phyloP scores from a whole-genome alignment of 768 basidiomycete species.

The Lactarius psammicola region DNA sequence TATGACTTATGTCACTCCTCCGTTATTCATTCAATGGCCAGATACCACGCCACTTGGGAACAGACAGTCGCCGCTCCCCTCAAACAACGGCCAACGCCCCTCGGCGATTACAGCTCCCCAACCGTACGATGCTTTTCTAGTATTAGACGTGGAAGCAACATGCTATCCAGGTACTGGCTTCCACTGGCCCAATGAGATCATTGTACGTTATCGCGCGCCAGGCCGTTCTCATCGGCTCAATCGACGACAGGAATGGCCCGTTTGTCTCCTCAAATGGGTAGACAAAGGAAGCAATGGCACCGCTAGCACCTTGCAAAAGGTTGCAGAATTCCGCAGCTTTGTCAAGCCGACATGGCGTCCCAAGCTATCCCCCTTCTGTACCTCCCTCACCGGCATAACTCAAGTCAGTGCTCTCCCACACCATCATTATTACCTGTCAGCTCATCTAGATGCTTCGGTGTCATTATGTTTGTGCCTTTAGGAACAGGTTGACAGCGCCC shows the following conservation, averaged over 20 bases:
- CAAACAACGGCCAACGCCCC: not conserved
- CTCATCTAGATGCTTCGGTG: not conserved
- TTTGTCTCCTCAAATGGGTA: conserved; percentile 83
- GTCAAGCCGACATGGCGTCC: conserved; percentile 89
- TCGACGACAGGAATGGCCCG: conserved; percentile 79
- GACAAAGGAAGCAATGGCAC: conserved; percentile 52
- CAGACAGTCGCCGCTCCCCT: conserved; percentile 9
- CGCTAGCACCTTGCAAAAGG: conserved; percentile 59
- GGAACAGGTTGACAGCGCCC: conserved; percentile 79
- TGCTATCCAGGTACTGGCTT: conserved; percentile 68
- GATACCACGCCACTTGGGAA: conserved; percentile 2
- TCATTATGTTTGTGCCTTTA: conserved; percentile 37
- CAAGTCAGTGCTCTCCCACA: conserved; percentile 58
- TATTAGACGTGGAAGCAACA: conserved; percentile 89
- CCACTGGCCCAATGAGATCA: conserved; percentile 93
- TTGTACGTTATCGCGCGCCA: conserved; percentile 52
- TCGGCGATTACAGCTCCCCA: conserved; percentile 37
- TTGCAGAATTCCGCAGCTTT: conserved; percentile 84
- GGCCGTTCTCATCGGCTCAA: conserved; percentile 1
- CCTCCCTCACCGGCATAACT: conserved; percentile 82
- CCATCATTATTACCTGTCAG: not conserved
- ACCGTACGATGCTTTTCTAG: conserved; percentile 75
- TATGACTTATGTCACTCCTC: conserved; percentile 12
- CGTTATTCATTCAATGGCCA: conserved; percentile 6
- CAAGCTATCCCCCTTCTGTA: conserved; percentile 79